phyloP scores from a whole-genome alignment of 345 rosid genomes.

The Carallia pectinifolia region DNA sequence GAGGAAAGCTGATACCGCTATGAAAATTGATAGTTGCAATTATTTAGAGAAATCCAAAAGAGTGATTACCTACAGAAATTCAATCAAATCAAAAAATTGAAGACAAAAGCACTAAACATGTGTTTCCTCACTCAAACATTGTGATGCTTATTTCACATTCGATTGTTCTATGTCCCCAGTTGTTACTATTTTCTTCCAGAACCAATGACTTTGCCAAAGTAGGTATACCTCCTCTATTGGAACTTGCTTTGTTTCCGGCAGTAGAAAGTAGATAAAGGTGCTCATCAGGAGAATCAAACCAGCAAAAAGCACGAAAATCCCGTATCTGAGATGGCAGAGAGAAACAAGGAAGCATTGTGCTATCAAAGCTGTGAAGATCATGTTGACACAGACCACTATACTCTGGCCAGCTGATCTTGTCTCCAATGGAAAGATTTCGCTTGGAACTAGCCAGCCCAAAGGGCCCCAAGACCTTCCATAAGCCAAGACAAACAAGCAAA shows the following conservation, averaged over 20 bases:
- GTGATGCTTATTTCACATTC: not conserved
- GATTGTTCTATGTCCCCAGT: not conserved
- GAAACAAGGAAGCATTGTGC: slow-evolving; percentile 78
- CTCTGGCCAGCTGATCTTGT: slow-evolving; percentile 94
- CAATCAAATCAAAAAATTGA: not conserved
- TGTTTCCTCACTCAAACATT: not conserved
- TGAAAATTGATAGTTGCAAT: not conserved
- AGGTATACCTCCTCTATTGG: slow-evolving; percentile 82
- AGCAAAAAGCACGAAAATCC: slow-evolving; percentile 73
- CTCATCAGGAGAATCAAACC: slow-evolving; percentile 67
- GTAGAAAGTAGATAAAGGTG: slow-evolving; percentile 62
- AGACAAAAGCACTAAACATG: not conserved
- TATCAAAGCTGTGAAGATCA: slow-evolving; percentile 75
- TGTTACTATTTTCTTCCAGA: slow-evolving; percentile 66
- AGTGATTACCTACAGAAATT: not conserved
- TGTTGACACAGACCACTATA: slow-evolving; percentile 75
- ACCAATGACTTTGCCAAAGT: slow-evolving; percentile 68
- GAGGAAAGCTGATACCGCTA: not conserved
- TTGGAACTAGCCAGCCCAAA: slow-evolving; percentile 91
- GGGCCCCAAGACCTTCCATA: slow-evolving; percentile 98
- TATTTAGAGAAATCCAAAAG: not conserved
- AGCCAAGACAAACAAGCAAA: slow-evolving; percentile 71
- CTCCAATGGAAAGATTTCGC: slow-evolving; percentile 85
- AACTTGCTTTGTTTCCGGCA: slow-evolving; percentile 91
- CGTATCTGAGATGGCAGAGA: slow-evolving; percentile 66